Evolutionary conservation across 2,329 filamentous ascomycete species (phyloP), one percentile per base, ranked within the genome.

Genomic region (Bisporella sp.): DNA sequence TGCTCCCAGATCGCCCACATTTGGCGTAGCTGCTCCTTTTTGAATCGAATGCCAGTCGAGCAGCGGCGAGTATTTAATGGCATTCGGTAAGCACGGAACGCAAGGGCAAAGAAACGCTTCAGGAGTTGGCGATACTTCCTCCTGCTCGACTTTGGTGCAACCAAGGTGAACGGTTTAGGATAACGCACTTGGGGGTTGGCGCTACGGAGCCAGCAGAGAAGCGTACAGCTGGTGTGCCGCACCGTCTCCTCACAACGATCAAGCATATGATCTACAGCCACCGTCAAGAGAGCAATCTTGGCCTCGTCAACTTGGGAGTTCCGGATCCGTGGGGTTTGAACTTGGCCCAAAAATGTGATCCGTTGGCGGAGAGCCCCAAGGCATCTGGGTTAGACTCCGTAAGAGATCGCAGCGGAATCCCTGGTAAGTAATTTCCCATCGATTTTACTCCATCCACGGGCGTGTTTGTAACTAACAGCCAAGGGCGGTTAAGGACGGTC

Each of bases 171-270:
- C 11, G 47, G 51, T 35, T 53, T 53, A 12, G 43, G 51, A 29
- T 50, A 50, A 44, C 47, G 47, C n/a, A 48, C 44, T 44, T 50
- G 37, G 47, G 48, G 43, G 13, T 53, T 53, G 5, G 32, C 42
- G 46, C 46, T 48, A 29, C 29, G 31, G 33, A 54, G 43, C 49
- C 49, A 54, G 52, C 52, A 52, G 37, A 51, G 52, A 43, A 54
- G 30, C 31, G 32, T 45, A 35, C 49, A 46, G 44, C 49, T 37
- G 8, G 49, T 54, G 46, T 51, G 46, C 37, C 41, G 52, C 49
- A 54, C 41, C 32, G 49, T 54, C 45, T 54, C 52, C 45, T 53
- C 48, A 45, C 48, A 53, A 31, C 51, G 48, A 41, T 53, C 47
- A 9, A 51, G 48, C 48, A 51, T 47, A 39, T 47, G 21, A 39